Evolutionary conservation across 2,329 filamentous ascomycete genomes (phyloP).

Genomic region (Ceratocystis albifundus): DNA sequence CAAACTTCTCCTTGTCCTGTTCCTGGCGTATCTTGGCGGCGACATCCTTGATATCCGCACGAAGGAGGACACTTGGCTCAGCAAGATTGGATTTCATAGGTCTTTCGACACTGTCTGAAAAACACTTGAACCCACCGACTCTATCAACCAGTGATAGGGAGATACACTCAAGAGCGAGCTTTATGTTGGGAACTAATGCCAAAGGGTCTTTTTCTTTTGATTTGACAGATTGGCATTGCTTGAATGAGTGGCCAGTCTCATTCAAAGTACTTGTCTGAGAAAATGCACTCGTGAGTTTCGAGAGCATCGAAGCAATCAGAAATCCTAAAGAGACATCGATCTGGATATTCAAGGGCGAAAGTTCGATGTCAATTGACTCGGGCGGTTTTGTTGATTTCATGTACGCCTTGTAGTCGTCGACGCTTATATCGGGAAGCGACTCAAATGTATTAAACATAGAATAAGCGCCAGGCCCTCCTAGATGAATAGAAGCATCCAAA

Average conservation of each 20-base stretch:
- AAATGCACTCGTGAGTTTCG: conserved; percentile 39
- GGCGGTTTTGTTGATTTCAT: conserved; percentile 15
- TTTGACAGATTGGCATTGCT: neutral
- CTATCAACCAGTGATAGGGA: conserved; percentile 46
- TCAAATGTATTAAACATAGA: conserved; percentile 22
- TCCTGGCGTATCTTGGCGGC: conserved; percentile 10
- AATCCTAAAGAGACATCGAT: conserved; percentile 48
- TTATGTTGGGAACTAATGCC: conserved; percentile 30
- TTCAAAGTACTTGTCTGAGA: conserved; percentile 26
- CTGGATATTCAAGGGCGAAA: conserved; percentile 43
- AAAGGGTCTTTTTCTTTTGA: conserved; percentile 14
- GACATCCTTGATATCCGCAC: conserved; percentile 36
- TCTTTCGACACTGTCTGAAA: conserved; percentile 33
- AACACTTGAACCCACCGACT: conserved; percentile 42
- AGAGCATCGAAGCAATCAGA: conserved; percentile 41
- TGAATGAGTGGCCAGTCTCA: neutral
- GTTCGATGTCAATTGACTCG: conserved; percentile 38
- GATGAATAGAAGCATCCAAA: conserved; percentile 13
- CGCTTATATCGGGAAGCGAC: conserved; percentile 12
- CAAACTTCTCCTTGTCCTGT: conserved; percentile 24
- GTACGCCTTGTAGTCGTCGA: conserved; percentile 24
- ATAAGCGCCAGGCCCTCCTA: conserved; percentile 11
- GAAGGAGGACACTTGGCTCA: conserved; percentile 40
- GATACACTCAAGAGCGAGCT: conserved; percentile 38
- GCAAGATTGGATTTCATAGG: neutral